Base-by-base conservation (phyloP, 768 basidiomycete species). In the Auricularia heimuer region DNA sequence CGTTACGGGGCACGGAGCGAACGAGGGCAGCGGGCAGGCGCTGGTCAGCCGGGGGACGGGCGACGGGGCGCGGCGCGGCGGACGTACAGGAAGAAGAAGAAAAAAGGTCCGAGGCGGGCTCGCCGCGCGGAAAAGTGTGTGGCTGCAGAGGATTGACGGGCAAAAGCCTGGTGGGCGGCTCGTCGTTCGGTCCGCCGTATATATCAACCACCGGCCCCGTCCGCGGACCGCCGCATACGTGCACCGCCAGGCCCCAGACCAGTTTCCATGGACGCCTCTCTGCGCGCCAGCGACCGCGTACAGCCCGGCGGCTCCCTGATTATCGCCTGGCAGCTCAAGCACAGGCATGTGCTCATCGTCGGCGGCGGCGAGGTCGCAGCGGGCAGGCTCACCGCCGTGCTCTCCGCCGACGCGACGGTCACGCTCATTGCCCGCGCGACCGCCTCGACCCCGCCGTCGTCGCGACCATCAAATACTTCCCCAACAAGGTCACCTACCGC, bases 341-440 rank as follows among this genome's bases (percentile, higher is more conserved):
- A 82, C 69, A 93, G 90, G 69, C 81, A 79, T 21, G 92, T 97
- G 58, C 88, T 98, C 71, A 84, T 98, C 70, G 85, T 98, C 69
- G 97, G 97, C 54, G 97, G 96, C 8, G 97, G 97, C 61, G 86
- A 89, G 65, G 90, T 99, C 62, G 96, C 94, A 2, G 87, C 93
- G 2, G 85, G 90, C 62, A 86, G 97, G 63, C 82, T 98, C 64
- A 87, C 90, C 71, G 90, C 92, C 68, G 82, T 95, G 69, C 87
- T 99, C 68, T 79, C 79, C 63, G 85, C 94, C 8, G 90, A 90
- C 67, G 92, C 92, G 0, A 77, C 77, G 45, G 84, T 98, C 71
- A 87, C 86, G 7, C 76, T 99, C 73, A 77, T 99, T 65, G 81
- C 86, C 97, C 96, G 3, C 72, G 73, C 62, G 71, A 78, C 24